A percentile compares a stretch with the other conserved stretches of the same genome.
Conservation (phyloP, 2,329 filamentous ascomycete species). For the Ceratocystis huliohia region DNA sequence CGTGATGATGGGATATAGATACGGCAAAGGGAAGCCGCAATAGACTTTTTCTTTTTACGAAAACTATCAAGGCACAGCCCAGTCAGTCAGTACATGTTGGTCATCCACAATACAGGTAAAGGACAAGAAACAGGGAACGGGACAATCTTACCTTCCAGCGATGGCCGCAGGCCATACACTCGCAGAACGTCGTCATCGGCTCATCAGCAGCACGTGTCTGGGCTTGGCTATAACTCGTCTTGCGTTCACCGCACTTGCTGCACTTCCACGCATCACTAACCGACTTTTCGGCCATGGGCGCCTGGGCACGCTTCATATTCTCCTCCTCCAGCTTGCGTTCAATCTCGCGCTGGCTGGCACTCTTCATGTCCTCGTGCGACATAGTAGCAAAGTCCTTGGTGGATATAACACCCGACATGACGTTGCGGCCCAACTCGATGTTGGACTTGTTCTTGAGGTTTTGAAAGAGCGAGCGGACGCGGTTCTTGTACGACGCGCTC, state of each 20-base stretch:
- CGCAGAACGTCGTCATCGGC: constrained; percentile 69
- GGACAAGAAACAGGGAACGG: neutral
- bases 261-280: constrained; percentile 81
- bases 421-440: constrained; percentile 57
- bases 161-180: constrained; percentile 56
- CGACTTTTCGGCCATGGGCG: constrained; percentile 79
- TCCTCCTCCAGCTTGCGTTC: constrained; percentile 70
- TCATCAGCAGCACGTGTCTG: constrained; percentile 94
- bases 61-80: constrained; percentile 8
- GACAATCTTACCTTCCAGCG: constrained; percentile 52
- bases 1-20: neutral
- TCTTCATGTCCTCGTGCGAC: constrained; percentile 84
- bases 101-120: neutral
- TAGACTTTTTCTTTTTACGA: constrained; percentile 10
- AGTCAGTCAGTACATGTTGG: neutral
- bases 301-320: constrained; percentile 96
- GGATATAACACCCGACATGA: constrained; percentile 61
- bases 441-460: constrained; percentile 93
- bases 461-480: constrained; percentile 84
- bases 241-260: constrained; percentile 82
- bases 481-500: constrained; percentile 59
- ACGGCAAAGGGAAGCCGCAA: neutral
- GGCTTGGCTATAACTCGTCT: constrained; percentile 90
- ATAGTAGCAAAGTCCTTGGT: constrained; percentile 69
- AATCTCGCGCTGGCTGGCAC: constrained; percentile 61